Conservation (phyloP, 257 asterid species). For the Fraxinus pennsylvanica region DNA sequence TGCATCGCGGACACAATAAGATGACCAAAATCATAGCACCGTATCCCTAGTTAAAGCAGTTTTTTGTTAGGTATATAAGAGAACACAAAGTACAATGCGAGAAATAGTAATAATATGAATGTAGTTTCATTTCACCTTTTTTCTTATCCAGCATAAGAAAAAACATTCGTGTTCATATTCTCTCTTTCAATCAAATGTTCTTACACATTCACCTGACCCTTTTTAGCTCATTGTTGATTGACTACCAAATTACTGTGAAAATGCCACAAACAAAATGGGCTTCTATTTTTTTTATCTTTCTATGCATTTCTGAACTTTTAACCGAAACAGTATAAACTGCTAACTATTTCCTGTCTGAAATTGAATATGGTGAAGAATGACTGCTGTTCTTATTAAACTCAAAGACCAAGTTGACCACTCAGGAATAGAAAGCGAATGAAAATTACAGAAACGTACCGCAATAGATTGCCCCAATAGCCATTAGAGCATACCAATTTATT, state of each 20-base stretch:
- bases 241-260: slow-evolving; percentile 19
- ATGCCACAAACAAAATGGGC: neutral
- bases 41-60: slow-evolving; percentile 34
- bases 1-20: neutral
- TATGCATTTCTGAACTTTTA: neutral
- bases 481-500: neutral
- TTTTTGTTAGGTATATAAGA: neutral
- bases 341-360: neutral
- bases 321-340: neutral
- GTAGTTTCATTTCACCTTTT: slow-evolving; percentile 13
- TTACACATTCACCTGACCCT: neutral
- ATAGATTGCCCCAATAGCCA: neutral
- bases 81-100: slow-evolving; percentile 30
- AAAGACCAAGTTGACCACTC: neutral
- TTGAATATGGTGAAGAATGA: neutral
- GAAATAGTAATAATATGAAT: slow-evolving; percentile 19
- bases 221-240: neutral
- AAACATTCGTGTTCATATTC: neutral
- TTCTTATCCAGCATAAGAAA: neutral
- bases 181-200: neutral
- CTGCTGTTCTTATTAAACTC: neutral
- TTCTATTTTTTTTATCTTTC: neutral
- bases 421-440: neutral
- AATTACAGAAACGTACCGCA: slow-evolving; percentile 7
- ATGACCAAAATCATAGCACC: slow-evolving; percentile 26